Evolutionary conservation across 208 protist genomes (phyloP), one percentile per base, ranked within the genome.

Genomic region (Crithidia mellificae): DNA sequence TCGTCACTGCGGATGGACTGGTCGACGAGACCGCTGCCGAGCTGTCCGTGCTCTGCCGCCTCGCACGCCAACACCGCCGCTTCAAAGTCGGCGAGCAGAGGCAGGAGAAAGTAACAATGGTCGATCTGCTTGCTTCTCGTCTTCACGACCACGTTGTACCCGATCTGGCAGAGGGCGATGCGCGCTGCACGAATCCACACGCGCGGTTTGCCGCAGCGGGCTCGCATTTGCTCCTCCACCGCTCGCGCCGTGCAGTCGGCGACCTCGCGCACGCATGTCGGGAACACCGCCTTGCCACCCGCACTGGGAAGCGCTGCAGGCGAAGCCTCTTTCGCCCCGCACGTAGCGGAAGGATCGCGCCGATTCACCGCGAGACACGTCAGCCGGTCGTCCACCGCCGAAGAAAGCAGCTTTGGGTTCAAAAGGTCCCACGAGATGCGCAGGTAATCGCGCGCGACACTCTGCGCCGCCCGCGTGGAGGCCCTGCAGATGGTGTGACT

Each of bases 381-480:
- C 20, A 81, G 66, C 12, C 58, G 59, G 15, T 34, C 20, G 5
- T 59, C 38, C 32, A 77, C 77, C 32, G 56, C 56, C 9, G 15
- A 29, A 17, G 44, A 66, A 19, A 74, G 46, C 29, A 34, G 25
- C 36, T 59, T 77, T 32, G 79, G 81, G 47, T 78, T 32, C 15
- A 92, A 20, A 41, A 76, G 27, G 36, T 87, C 77, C 79, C 81
- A 90, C 30, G 83, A 73, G 54, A 88, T 84, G 30, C 78, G 55
- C 44, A 92, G 73, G 46, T 76, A 61, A 12, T 76, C 70, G n/a
- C 70, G 62, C 19, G 63, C 62, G 9, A 76, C 70, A 52, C 63
- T 38, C 49, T 76, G 70, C 6, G 56, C 24, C 2, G 63, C 63
- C 14, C 62, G 30, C 56, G 61, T 46, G 30, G 63, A 62, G 22